Evolutionary conservation across 192 early-diverging fungal genomes (phyloP).

Genomic region (Coemansia sp.): DNA sequence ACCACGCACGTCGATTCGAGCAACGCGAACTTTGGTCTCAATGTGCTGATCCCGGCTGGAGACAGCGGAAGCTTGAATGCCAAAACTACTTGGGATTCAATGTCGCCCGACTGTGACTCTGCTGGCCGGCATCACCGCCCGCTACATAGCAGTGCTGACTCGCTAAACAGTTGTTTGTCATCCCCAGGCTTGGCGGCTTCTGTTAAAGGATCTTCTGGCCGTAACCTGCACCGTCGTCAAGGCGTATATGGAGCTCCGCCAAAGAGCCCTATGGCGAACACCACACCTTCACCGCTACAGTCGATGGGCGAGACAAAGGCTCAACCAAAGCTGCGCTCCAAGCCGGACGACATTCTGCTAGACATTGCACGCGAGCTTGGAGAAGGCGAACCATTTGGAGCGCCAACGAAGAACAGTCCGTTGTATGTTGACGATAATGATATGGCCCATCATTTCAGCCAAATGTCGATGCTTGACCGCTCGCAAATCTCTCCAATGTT

Average conservation of each 20-base stretch:
- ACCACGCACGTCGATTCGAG: constrained; percentile 12
- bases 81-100: constrained; percentile 37
- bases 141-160: constrained; percentile 27
- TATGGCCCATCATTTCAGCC: constrained; percentile 32
- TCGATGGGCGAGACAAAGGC: constrained; percentile 8
- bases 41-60: constrained; percentile 32
- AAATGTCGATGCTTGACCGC: constrained; percentile 20
- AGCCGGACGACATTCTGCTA: constrained; percentile 28
- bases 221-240: constrained; percentile 26
- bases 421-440: constrained; percentile 43
- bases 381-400: constrained; percentile 36
- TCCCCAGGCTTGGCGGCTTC: constrained; percentile 8
- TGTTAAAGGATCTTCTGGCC: background rate
- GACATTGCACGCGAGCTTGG: constrained; percentile 56
- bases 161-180: constrained; percentile 16
- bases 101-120: constrained; percentile 32
- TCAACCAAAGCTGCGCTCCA: background rate
- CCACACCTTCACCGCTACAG: constrained; percentile 6
- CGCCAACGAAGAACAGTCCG: constrained; percentile 22
- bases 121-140: constrained; percentile 2
- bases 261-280: constrained; percentile 9
- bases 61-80: constrained; percentile 5
- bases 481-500: constrained; percentile 29
- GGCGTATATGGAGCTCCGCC: constrained; percentile 43
- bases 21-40: constrained; percentile 23